A percentile compares a stretch with the other conserved stretches of the same genome.
Evolutionary conservation across 2,329 filamentous ascomycete genomes (phyloP).

Genomic region (Dothistroma pini): DNA sequence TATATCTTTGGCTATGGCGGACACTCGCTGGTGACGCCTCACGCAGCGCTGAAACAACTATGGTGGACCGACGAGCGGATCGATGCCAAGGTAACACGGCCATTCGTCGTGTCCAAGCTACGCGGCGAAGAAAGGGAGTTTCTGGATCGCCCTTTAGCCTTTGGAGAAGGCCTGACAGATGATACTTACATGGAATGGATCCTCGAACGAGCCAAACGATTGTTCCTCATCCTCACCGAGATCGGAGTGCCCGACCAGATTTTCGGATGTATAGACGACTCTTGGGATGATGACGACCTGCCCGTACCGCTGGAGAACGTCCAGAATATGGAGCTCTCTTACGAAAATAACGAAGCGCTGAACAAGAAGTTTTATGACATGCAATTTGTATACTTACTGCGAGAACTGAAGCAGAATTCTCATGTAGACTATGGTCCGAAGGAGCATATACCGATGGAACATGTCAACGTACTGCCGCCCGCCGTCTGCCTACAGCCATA

Average conservation of each 20-base stretch:
- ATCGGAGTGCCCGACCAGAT: constrained; percentile 69
- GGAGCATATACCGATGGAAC: constrained; percentile 67
- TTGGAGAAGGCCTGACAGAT: constrained; percentile 66
- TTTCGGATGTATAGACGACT: constrained; percentile 70
- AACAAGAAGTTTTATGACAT: constrained; percentile 66
- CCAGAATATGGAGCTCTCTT: constrained; percentile 58
- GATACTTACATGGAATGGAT: constrained; percentile 79
- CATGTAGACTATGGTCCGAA: constrained; percentile 63
- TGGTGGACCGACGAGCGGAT: constrained; percentile 73
- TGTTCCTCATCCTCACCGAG: constrained; percentile 69
- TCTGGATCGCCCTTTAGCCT: constrained; percentile 60
- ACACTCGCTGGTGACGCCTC: constrained; percentile 49
- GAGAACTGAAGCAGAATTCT: constrained; percentile 57
- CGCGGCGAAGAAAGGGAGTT: constrained; percentile 59
- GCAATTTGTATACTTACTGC: constrained; percentile 68
- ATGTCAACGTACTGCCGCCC: constrained; percentile 57
- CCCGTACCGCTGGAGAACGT: constrained; percentile 65
- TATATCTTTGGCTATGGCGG: constrained; percentile 50
- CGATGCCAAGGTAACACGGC: constrained; percentile 63
- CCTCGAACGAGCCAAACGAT: constrained; percentile 61
- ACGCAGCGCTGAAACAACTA: constrained; percentile 48
- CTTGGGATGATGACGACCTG: constrained; percentile 73
- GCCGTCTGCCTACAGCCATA: constrained; percentile 46
- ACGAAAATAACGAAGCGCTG: constrained; percentile 57
- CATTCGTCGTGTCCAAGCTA: constrained; percentile 64